Evolutionary conservation across 257 asterid species (phyloP), one percentile per base, ranked within the genome.

Genomic region (Fraxinus quadrangulata): DNA sequence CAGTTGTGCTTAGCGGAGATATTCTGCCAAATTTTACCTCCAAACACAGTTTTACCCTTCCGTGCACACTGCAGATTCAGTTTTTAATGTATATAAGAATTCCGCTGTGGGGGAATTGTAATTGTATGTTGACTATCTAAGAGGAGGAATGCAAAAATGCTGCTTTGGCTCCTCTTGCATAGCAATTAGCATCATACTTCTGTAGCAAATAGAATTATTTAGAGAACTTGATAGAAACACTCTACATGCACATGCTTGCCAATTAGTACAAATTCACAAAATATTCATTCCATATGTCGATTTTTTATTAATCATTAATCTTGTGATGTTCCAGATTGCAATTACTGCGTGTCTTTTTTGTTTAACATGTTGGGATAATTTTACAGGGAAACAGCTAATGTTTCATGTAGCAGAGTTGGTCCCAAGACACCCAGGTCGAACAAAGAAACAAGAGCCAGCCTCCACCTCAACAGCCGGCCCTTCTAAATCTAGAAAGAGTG

Each of bases 401-500:
- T 85, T 89, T 73, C 85, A 86, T 7, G 91, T 93, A 16, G 97
- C 99, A 0, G 97, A 90, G 86, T 77, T 93, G 86, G 99, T 93
- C 21, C 98, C 94, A 2, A 88, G 91, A 74, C 99, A 93, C 81
- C 94, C 97, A 0, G 96, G 93, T 69, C 88, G 99, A 80, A 93
- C 89, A 24, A 95, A 88, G 89, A 93, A 95, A 84, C 98, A 89
- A 79, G 97, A 90, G 80, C 79, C 93, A 9, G 90, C 94, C 21
- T 73, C 96, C 3, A 79, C 96, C 70, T 84, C 97, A 2, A 73
- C 92, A 19, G 85, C 92, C 0, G 90, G 89, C 59, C 72, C 88
- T 72, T 86, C 99, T 1, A 93, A 93, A 72, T 83, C 96, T 68
- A 97, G 97, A 33, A 95, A 91, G 90, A 94, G 97, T 65, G 97